Conservation (phyloP, 2,329 filamentous ascomycete species). For the Camillea tinctor region DNA sequence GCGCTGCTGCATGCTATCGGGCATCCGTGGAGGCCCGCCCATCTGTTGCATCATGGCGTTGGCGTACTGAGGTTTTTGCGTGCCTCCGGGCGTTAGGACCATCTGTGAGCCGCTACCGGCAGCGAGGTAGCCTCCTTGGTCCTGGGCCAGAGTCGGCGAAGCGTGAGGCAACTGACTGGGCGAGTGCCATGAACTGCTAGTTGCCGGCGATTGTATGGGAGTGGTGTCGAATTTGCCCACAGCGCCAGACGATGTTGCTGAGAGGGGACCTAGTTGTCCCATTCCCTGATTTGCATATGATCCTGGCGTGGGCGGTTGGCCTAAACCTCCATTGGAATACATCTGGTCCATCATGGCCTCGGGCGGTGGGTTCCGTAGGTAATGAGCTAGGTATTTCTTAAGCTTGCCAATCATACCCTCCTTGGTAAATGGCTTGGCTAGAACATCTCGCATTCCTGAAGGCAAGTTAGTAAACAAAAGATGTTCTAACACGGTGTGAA, state of each 20-base stretch:
- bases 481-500: background rate
- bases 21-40: constrained; percentile 31
- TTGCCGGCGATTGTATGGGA: constrained; percentile 54
- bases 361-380: constrained; percentile 65
- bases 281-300: constrained; percentile 34
- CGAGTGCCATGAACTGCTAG: constrained; percentile 49
- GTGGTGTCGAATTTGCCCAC: constrained; percentile 54
- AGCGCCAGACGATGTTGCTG: constrained; percentile 31
- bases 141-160: constrained; percentile 47
- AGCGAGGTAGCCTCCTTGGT: constrained; percentile 43
- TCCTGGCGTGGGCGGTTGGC: constrained; percentile 33
- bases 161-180: constrained; percentile 51
- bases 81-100: constrained; percentile 39
- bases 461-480: constrained; percentile 13
- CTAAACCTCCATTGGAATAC: constrained; percentile 30
- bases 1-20: constrained; percentile 30
- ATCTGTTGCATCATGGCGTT: constrained; percentile 41
- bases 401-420: constrained; percentile 82
- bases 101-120: constrained; percentile 41
- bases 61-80: constrained; percentile 35
- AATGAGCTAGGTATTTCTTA: constrained; percentile 81
- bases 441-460: constrained; percentile 92
- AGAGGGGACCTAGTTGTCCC: constrained; percentile 32
- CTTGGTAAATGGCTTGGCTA: constrained; percentile 95
- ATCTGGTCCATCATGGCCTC: constrained; percentile 37